Evolutionary conservation across 2,329 filamentous ascomycete genomes (phyloP), one percentile per base, ranked within the genome.

Genomic region (Talaromyces atroroseus): DNA sequence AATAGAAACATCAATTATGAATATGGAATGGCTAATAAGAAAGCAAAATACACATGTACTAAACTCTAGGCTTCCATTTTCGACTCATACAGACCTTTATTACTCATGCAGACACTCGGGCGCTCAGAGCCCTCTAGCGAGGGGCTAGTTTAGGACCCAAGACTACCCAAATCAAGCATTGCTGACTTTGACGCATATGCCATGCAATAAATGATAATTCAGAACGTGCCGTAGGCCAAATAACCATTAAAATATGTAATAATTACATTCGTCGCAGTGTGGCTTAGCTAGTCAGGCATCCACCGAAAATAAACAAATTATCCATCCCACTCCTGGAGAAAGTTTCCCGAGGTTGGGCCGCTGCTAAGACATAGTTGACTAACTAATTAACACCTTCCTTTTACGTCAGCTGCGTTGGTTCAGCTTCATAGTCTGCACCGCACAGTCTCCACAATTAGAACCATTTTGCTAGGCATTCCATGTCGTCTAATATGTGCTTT

Each of bases 61-160:
- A 14, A 29, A 29, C 8, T 6, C 3, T 32, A 32, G 32, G 32
- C 32, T 36, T 16, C 32, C 32, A 16, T 36, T 14, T 36, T 36
- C 32, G 8, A 36, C 2, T 2, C 14, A 12, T 34, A 34, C 36
- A 42, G 38, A 18, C 7, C n/a, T 2, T 7, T 16, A 2, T 40
- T 40, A 40, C 36, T 20, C 38, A 23, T 18, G 20, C 18, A 10
- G 18, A n/a, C n/a, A n/a, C n/a, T 21, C 40, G 23, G 20, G 42
- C 51, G 42, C 51, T 53, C 42, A 47, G 51, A 26, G 29, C 51
- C n/a, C 51, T 34, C 42, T 47, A 53, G 51, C 51, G 51, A 53
- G 51, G 16, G 40, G 12, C 18, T 36, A 16, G 32, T 12, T 12
- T 8, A 10, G 40, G 18, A 21, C 24, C 26, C 24, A 46, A 52